phyloP scores from a whole-genome alignment of 805 yeast genomes.

The Ogataea haglerorum region DNA sequence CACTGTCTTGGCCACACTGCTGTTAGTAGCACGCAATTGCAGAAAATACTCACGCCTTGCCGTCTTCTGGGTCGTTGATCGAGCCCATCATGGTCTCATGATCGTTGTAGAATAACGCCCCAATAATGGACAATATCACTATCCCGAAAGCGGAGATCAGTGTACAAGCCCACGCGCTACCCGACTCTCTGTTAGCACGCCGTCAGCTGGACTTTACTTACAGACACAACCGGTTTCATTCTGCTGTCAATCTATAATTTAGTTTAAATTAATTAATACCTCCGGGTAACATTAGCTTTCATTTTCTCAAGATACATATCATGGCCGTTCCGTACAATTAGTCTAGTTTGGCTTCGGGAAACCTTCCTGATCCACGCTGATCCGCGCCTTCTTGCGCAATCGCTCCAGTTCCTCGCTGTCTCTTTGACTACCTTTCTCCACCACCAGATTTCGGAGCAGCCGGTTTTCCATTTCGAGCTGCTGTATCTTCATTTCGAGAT shows the following conservation, averaged over 20 bases:
- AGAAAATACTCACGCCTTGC: conserved; percentile 56
- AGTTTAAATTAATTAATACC: not conserved
- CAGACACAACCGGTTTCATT: conserved; percentile 35
- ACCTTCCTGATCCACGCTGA: conserved; percentile 23
- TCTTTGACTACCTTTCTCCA: conserved; percentile 66
- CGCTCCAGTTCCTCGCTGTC: conserved; percentile 52
- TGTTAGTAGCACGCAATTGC: conserved; percentile 4
- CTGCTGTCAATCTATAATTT: conserved; percentile 1
- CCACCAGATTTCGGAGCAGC: conserved; percentile 76
- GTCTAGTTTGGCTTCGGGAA: not conserved
- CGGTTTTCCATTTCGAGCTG: conserved; percentile 92
- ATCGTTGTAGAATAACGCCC: conserved; percentile 70
- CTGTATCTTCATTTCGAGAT: conserved; percentile 69
- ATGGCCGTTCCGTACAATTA: not conserved
- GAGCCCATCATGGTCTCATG: conserved; percentile 95
- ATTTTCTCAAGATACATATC: not conserved
- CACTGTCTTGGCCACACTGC: conserved; percentile 80
- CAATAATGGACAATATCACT: conserved; percentile 80
- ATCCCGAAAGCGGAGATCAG: conserved; percentile 89
- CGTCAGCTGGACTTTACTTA: conserved; percentile 17
- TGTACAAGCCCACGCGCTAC: conserved; percentile 94
- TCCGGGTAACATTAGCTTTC: conserved; percentile 8
- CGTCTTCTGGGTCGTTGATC: conserved; percentile 85
- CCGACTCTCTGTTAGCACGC: conserved; percentile 42
- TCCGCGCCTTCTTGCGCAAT: conserved; percentile 45